These are phyloP conservation scores for Aspergillus ustus DNA, from an alignment of 2,329 filamentous ascomycete species.

Conservation along the genomic window DNA sequence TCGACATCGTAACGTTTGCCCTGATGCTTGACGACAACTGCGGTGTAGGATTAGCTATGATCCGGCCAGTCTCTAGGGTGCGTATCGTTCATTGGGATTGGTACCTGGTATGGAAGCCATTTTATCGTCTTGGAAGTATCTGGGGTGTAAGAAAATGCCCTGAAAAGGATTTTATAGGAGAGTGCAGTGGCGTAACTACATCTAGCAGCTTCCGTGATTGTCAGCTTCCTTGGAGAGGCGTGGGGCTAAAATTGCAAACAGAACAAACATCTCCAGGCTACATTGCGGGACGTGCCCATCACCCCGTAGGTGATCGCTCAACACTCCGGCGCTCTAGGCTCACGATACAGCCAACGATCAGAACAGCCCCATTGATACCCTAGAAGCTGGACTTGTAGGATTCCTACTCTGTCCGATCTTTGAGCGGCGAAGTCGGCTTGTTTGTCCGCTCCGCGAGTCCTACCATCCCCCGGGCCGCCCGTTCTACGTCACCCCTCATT, in stretches of 20 bases:
- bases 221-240: conserved; percentile 22
- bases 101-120: conserved; percentile 64
- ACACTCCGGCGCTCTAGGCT: conserved; percentile 1
- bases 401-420: not conserved
- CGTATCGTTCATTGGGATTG: conserved; percentile 19
- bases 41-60: conserved; percentile 28
- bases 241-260: conserved; percentile 30
- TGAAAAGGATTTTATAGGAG: conserved; percentile 6
- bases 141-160: conserved; percentile 6
- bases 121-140: conserved; percentile 19
- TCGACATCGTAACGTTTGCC: conserved; percentile 96
- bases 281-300: conserved; percentile 21
- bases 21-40: conserved; percentile 91
- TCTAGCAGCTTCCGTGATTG: conserved; percentile 18
- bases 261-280: conserved; percentile 19
- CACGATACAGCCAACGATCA: conserved; percentile 1
- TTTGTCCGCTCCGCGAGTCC: conserved; percentile 2
- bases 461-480: conserved; percentile 9
- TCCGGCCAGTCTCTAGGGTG: not conserved
- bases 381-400: conserved; percentile 11
- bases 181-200: conserved; percentile 24
- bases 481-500: conserved; percentile 26
- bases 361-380: conserved; percentile 5
- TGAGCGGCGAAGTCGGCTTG: conserved; percentile 10
- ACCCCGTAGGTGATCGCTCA: conserved; percentile 14